A percentile compares a stretch with the other conserved stretches of the same genome.
Conservation (phyloP, 257 asterid species). For the Fraxinus pennsylvanica region DNA sequence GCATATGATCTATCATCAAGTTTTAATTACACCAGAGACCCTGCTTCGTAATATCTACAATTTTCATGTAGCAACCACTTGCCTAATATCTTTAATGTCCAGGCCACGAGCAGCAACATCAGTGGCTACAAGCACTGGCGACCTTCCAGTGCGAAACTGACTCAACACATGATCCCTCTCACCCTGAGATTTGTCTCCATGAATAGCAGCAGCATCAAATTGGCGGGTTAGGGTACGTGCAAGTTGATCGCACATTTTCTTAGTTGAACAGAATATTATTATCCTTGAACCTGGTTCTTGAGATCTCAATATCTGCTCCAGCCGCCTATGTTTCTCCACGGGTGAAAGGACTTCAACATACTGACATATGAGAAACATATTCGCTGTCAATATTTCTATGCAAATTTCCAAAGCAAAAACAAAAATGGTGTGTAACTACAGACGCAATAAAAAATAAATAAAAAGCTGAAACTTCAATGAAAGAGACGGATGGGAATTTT, state of each 20-base stretch:
- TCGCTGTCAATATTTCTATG: constrained; percentile 5
- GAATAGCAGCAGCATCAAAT: constrained; percentile 94
- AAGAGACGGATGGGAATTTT: not conserved
- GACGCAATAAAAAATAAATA: not conserved
- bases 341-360: constrained; percentile 71
- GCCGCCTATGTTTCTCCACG: constrained; percentile 76
- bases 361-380: constrained; percentile 36
- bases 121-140: constrained; percentile 95
- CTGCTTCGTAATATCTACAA: not conserved
- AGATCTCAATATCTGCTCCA: constrained; percentile 90
- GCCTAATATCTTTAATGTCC: constrained; percentile 97
- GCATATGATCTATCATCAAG: not conserved
- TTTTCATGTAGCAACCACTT: constrained; percentile 15
- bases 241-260: constrained; percentile 92
- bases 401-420: not conserved
- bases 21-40: not conserved
- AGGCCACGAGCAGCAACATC: constrained; percentile 99
- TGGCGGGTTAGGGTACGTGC: constrained; percentile 64
- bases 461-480: not conserved
- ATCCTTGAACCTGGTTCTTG: constrained; percentile 95
- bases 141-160: constrained; percentile 85
- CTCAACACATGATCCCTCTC: constrained; percentile 89
- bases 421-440: not conserved
- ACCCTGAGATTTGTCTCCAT: constrained; percentile 95
- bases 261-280: constrained; percentile 92